Conservation (phyloP, 352 stramenopile genomes). For the Globisporangium nodosum region DNA sequence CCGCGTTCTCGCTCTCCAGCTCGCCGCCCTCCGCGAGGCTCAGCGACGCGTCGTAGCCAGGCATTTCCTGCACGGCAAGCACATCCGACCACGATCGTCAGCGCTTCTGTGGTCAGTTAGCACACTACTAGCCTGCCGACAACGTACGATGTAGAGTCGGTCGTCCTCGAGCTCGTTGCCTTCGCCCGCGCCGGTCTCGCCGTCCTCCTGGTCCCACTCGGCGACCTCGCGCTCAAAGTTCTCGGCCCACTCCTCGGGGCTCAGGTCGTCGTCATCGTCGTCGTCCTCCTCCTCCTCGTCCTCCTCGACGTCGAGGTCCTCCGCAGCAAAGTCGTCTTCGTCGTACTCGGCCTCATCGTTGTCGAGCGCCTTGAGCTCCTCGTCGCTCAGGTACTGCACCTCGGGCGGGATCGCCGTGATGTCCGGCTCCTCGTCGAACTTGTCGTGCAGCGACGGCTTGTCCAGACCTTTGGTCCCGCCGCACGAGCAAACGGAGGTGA, state of each 20-base stretch:
- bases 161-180: constrained; percentile 44
- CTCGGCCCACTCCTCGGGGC: constrained; percentile 47
- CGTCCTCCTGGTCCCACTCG: constrained; percentile 40
- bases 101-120: not conserved
- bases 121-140: not conserved
- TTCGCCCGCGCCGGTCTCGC: not conserved
- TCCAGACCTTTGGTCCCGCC: constrained; percentile 8
- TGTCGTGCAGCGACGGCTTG: constrained; percentile 56
- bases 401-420: constrained; percentile 43
- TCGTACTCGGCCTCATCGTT: constrained; percentile 19
- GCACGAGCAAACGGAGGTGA: not conserved
- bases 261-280: constrained; percentile 38
- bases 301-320: constrained; percentile 24
- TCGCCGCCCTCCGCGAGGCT: constrained; percentile 47
- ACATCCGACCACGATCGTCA: not conserved
- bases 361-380: constrained; percentile 28
- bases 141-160: constrained; percentile 60
- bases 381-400: constrained; percentile 50
- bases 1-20: constrained; percentile 21
- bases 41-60: constrained; percentile 55
- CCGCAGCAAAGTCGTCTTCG: constrained; percentile 25
- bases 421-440: constrained; percentile 49
- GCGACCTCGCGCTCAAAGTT: constrained; percentile 67
- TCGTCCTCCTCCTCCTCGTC: constrained; percentile 18
- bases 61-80: constrained; percentile 42